Base-by-base conservation (phyloP, 2,329 filamentous ascomycete genomes). In the Sporothrix phasma region DNA sequence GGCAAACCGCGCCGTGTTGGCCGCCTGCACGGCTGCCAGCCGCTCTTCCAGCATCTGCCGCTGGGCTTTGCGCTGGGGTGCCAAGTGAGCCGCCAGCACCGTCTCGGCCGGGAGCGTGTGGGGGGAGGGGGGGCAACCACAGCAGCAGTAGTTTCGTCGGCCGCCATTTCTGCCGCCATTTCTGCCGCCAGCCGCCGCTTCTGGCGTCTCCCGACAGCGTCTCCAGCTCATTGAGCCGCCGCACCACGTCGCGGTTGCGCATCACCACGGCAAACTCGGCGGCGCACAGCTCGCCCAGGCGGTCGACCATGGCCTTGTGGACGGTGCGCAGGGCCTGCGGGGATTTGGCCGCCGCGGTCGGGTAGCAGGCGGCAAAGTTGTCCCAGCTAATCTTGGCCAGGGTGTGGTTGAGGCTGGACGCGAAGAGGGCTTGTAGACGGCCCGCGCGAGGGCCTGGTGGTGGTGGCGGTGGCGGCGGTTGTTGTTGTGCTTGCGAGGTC, bases 351-450 rank as follows among this genome's bases (percentile, higher is more conserved):
- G 82, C 79, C n/a, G 86, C 76, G 22, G 81, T 84, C 49, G 85
- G 84, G 72, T 85, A 88, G 74, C 85, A 88, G 1, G 80, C 76
- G 2, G 80, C 80, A 69, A 87, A 81, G 71, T 83, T 84, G 58
- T 80, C 77, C 75, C 79, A 84, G 67, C 75, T 78, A 63, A 87
- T 76, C 70, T 82, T 80, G 68, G 73, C 75, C 37, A 87, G 77
- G 2, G 84, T 86, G 68, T 79, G 79, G 53, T 73, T 68, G 26
- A 87, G 78, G 31, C 79, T 79, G 64, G 77, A 74, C 62, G 77
- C 76, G 71, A 84, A 85, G 39, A 85, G 76, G 62, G 79, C 75
- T 61, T 80, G 78, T 65, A 87, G 79, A 51, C 81, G 79, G 31
- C 75, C 69, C 2, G 85, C 85, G 68, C 84, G 83, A 2, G 81